phyloP scores from a whole-genome alignment of 2,329 filamentous ascomycete genomes.

The Diaporthe capsici region DNA sequence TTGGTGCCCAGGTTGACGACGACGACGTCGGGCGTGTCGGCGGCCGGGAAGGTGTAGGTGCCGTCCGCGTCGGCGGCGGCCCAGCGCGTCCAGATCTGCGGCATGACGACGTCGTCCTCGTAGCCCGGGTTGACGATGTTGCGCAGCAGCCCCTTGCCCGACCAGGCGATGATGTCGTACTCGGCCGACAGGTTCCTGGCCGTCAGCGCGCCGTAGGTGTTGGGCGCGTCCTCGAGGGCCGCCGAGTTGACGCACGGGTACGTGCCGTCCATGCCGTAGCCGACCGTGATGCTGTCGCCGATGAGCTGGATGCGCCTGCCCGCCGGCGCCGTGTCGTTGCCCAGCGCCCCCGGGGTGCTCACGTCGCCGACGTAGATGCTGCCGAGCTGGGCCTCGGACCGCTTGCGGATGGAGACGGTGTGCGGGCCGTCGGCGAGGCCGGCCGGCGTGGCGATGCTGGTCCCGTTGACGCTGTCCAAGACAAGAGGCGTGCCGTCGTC shows the following conservation, averaged over 20 bases:
- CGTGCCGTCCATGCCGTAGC: slow-evolving; percentile 58
- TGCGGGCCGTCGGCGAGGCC: slow-evolving; percentile 51
- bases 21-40: slow-evolving; percentile 51
- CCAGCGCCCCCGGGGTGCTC: slow-evolving; percentile 41
- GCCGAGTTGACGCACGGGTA: slow-evolving; percentile 57
- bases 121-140: slow-evolving; percentile 52
- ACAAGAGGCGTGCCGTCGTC: slow-evolving; percentile 50
- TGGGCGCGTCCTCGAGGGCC: slow-evolving; percentile 55
- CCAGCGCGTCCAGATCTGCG: slow-evolving; percentile 57
- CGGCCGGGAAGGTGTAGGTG: slow-evolving; percentile 55
- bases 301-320: slow-evolving; percentile 58
- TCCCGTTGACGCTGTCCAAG: slow-evolving; percentile 49
- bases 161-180: slow-evolving; percentile 60
- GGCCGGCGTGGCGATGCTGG: slow-evolving; percentile 49
- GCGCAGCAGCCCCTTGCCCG: slow-evolving; percentile 58
- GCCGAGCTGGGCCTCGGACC: slow-evolving; percentile 53
- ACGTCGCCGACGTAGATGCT: slow-evolving; percentile 51
- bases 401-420: slow-evolving; percentile 55
- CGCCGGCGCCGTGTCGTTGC: slow-evolving; percentile 38
- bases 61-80: slow-evolving; percentile 56
- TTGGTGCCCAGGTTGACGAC: slow-evolving; percentile 62
- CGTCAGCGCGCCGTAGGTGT: slow-evolving; percentile 59
- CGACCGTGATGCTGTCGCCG: slow-evolving; percentile 61
- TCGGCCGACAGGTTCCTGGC: slow-evolving; percentile 57
- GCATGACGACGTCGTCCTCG: slow-evolving; percentile 54